Evolutionary conservation across 331 rosid species (phyloP), one percentile per base, ranked within the genome.

Genomic region (Malus hybrid): DNA sequence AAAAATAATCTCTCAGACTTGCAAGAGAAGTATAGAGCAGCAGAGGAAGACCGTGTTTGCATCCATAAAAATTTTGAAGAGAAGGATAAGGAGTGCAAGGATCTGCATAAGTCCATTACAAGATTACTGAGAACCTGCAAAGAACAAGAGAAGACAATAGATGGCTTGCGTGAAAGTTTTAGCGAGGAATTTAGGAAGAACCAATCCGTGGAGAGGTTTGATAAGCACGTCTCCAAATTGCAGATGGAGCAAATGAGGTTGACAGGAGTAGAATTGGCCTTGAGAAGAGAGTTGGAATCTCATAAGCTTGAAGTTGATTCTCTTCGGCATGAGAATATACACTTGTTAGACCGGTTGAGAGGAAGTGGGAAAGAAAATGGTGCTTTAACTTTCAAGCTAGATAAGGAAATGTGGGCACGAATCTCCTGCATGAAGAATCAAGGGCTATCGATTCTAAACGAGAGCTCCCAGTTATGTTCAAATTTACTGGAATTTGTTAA

Each of bases 61-160:
- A 13, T 90, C 71, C 81, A 71, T 72, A 89, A 81, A 55, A 89
- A 81, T 83, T 87, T 84, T 72, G 93, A 89, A 82, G 95, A 86
- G 82, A 92, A 85, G 82, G 97, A 90, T 77, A 89, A 77, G 74
- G 99, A 92, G 84, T 90, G 93, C 88, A 92, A 79, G 83, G 97
- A 90, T 65, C 81, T 95, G 75, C 93, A 80, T 7, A 92, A 88
- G 82, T 89, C 97, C 61, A 32, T 95, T 16, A 69, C 99, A 68
- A 86, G 97, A 78, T 80, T 89, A 76, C 76, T 81, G 68, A 86
- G 99, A 78, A 89, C 91, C 76, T 95, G 93, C 88, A 77, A 81
- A 54, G 99, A 95, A 79, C 97, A 95, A 84, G 97, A 90, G 88
- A 95, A 87, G 88, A 86, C 99, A 65, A 86, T 92, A 33, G 72